These are phyloP conservation scores for Candida peoriensis DNA, from an alignment of 805 yeast species.

Conservation along the genomic window DNA sequence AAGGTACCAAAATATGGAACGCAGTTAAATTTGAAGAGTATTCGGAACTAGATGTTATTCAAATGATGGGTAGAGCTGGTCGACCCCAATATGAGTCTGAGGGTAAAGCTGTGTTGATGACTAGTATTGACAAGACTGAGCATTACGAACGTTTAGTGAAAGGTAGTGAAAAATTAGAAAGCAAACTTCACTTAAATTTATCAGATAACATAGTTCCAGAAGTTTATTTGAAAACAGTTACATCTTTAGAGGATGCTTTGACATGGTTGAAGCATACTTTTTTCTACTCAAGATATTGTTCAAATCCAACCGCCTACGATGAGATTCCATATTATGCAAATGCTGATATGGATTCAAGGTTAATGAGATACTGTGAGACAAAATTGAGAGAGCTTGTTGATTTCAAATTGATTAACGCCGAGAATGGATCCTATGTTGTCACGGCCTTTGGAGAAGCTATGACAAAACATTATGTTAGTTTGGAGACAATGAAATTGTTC, in stretches of 20 bases:
- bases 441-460: constrained; percentile 43
- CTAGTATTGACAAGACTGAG: constrained; percentile 29
- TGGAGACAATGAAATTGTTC: constrained; percentile 37
- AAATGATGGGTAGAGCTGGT: constrained; percentile 67
- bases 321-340: constrained; percentile 21
- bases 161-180: constrained; percentile 42
- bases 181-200: constrained; percentile 36
- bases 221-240: constrained; percentile 35
- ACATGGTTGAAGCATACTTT: constrained; percentile 46
- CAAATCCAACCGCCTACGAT: constrained; percentile 37
- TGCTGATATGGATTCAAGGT: constrained; percentile 25
- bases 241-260: constrained; percentile 32
- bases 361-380: constrained; percentile 30
- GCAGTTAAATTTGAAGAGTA: constrained; percentile 47
- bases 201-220: constrained; percentile 41
- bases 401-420: constrained; percentile 26
- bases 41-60: constrained; percentile 49
- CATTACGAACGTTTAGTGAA: constrained; percentile 38
- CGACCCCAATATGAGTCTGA: constrained; percentile 52
- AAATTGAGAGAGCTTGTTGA: constrained; percentile 29
- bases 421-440: constrained; percentile 19
- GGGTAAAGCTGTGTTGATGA: constrained; percentile 44
- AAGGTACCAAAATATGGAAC: constrained; percentile 57
- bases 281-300: constrained; percentile 39
- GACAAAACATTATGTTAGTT: constrained; percentile 43